These are phyloP conservation scores for Tritrichomonas musculus DNA, from an alignment of 208 protist genomes.

Conservation along the genomic window DNA sequence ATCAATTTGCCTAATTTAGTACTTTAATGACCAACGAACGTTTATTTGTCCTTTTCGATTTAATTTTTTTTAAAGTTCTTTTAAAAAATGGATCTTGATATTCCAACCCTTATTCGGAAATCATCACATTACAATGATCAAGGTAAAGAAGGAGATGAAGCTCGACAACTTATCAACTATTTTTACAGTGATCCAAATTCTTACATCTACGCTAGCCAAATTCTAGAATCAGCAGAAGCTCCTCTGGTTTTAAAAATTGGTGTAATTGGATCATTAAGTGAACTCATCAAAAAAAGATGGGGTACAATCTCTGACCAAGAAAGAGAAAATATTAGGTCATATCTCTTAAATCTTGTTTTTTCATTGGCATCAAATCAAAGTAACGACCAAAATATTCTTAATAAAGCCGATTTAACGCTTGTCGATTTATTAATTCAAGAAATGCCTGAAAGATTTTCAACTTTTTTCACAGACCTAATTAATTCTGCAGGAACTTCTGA, in stretches of 20 bases:
- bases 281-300: neutral
- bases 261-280: neutral
- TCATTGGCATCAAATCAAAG: neutral
- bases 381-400: neutral
- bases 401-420: neutral
- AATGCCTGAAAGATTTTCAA: neutral
- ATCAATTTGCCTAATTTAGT: too few species aligned
- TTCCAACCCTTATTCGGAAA: too few species aligned
- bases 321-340: neutral
- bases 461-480: neutral
- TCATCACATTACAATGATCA: too few species aligned
- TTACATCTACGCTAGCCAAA: neutral
- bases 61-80: too few species aligned
- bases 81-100: too few species aligned
- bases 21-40: too few species aligned
- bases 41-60: too few species aligned
- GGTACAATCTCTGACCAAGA: neutral
- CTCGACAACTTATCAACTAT: neutral
- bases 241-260: neutral
- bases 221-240: neutral
- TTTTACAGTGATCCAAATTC: neutral
- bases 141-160: neutral
- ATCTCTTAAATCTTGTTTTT: neutral
- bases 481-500: neutral
- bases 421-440: neutral